Base-by-base conservation (phyloP, 2,329 filamentous ascomycete species). In the Drechslera avenae region DNA sequence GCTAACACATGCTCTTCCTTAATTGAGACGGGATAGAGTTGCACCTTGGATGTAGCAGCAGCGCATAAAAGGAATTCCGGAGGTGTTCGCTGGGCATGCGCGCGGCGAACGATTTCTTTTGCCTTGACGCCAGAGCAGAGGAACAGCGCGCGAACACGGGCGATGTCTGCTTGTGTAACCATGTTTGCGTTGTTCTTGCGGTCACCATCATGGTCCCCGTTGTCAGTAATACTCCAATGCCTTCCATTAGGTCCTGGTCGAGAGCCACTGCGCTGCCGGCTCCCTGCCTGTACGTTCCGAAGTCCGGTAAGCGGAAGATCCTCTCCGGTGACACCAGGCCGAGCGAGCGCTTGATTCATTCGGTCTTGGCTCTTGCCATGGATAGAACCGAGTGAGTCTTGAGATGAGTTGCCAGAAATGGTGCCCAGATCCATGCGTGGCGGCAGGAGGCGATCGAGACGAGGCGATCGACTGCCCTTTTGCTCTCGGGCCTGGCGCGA, bases 71-170 rank as follows among this genome's bases (percentile, higher is more conserved):
- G 72, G 36, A 75, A 76, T 3, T 54, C 44, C 1, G 72, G 59
- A 3, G 69, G 59, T 2, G 64, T 54, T 12, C 71, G 70, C 0
- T 68, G 57, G 30, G 79, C 78, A 36, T 86, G 75, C 3, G 88
- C 86, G 39, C 87, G 83, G 3, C 86, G 82, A 21, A 81, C 80
- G 46, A 97, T 89, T 66, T 94, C 90, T 64, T 86, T 86, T 0
- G 93, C 92, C 75, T 95, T 96, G 66, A 97, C 86, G n/a, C 91
- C 92, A 0, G 91, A 90, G 56, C 87, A 89, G 17, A 96, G 79
- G 33, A 96, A 83, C 7, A 95, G 79, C 0, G 90, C 84, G 50
- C 86, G 83, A 2, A 92, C 81, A n/a, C 91, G 86, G 13, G 89
- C 88, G 45, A 96, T 82, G 62, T 97, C 93, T n/a, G 83, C 62